Percentiles rank a stretch among this genome's conserved stretches.
Conservation (phyloP, 768 basidiomycete species). For the Asterophora lycoperdoides region DNA sequence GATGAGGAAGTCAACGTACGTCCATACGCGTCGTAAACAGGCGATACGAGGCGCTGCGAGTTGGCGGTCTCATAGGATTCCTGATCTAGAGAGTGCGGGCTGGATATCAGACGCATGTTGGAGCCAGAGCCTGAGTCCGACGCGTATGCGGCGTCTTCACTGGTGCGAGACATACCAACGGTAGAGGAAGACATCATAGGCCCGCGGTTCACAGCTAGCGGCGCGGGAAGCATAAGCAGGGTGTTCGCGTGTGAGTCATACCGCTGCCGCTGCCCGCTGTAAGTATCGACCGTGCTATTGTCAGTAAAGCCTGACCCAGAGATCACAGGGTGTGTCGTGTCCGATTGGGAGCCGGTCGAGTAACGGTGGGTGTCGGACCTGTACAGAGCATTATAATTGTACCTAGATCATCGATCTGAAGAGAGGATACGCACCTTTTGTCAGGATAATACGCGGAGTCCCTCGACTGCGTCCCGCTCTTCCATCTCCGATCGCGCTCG, state of each 20-base stretch:
- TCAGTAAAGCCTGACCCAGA: conserved; percentile 45
- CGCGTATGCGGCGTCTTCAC: conserved; percentile 40
- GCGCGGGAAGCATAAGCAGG: conserved; percentile 71
- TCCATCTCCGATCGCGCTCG: conserved; percentile 93
- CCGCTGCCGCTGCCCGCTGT: conserved; percentile 45
- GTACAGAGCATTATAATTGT: conserved; percentile 1
- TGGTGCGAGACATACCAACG: conserved; percentile 41
- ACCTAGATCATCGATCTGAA: background rate
- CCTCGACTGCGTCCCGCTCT: conserved; percentile 77
- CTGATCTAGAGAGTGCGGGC: conserved; percentile 35
- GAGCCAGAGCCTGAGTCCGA: conserved; percentile 39
- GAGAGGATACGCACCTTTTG: conserved; percentile 52
- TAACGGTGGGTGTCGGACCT: conserved; percentile 51
- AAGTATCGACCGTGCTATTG: conserved; percentile 59
- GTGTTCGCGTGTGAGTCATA: conserved; percentile 58
- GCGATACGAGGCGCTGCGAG: conserved; percentile 28
- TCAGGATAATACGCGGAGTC: conserved; percentile 67
- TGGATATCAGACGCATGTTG: conserved; percentile 40
- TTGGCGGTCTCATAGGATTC: conserved; percentile 35
- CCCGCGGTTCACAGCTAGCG: conserved; percentile 54
- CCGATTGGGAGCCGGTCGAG: conserved; percentile 75
- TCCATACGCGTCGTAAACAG: conserved; percentile 17
- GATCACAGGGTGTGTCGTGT: conserved; percentile 57
- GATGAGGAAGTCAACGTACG: conserved; percentile 19
- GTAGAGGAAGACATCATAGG: conserved; percentile 48